phyloP scores from a whole-genome alignment of 2,329 filamentous ascomycete genomes.

The Neospermospora avenae region DNA sequence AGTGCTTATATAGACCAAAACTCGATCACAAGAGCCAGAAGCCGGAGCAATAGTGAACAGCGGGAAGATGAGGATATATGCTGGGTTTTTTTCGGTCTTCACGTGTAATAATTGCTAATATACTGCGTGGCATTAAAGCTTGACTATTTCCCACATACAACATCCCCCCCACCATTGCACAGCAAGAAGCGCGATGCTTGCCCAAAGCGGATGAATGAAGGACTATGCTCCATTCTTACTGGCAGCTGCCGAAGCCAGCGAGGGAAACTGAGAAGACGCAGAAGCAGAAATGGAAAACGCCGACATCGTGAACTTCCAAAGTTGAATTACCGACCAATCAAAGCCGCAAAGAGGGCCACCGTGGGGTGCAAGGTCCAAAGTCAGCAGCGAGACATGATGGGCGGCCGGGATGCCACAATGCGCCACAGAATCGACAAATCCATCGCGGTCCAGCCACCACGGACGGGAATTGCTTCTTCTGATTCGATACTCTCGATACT shows the following conservation, averaged over 20 bases:
- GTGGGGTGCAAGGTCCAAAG: not conserved
- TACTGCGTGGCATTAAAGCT: not conserved
- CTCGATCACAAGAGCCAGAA: no score
- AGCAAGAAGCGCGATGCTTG: not conserved
- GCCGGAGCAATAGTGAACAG: no score
- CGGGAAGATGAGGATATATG: no score
- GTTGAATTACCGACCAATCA: not conserved
- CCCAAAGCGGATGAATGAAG: not conserved
- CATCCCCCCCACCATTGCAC: not conserved
- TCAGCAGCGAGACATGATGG: not conserved
- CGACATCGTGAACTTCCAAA: not conserved
- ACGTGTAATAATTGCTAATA: no score
- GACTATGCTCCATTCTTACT: not conserved
- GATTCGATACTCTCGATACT: no score
- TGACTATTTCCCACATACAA: not conserved
- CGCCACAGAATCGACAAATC: not conserved
- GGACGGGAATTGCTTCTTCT: not conserved
- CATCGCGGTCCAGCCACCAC: not conserved
- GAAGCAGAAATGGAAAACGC: no score
- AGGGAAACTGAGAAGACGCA: not conserved
- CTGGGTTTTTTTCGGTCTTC: no score
- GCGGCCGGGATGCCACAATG: not conserved
- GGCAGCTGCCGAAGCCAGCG: not conserved
- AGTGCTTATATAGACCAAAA: no score
- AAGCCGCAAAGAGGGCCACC: not conserved